Conservation (phyloP, 176 grass and related monocot genomes). For the Lolium multiflorum region DNA sequence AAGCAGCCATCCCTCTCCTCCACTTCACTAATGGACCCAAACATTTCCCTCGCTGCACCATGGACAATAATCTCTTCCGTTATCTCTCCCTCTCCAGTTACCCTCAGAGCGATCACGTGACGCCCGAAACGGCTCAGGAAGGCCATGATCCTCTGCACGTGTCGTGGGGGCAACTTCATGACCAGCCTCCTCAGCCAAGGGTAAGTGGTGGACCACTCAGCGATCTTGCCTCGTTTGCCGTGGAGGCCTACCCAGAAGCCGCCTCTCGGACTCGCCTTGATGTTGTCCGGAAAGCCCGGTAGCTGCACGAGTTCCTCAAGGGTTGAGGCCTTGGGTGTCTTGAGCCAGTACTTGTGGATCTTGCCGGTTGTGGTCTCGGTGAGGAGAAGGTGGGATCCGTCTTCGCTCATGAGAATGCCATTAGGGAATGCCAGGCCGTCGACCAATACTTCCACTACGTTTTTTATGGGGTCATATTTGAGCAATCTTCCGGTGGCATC, state of each 20-base stretch:
- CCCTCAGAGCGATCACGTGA: conserved; percentile 45
- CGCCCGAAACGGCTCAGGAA: conserved; percentile 20
- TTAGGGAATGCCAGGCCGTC: conserved; percentile 68
- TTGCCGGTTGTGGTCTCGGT: conserved; percentile 63
- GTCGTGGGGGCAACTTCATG: not conserved
- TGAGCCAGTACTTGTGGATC: conserved; percentile 60
- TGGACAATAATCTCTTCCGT: conserved; percentile 38
- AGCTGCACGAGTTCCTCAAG: conserved; percentile 49
- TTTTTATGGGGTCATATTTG: conserved; percentile 53
- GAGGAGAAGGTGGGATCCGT: conserved; percentile 59
- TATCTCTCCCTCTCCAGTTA: conserved; percentile 46
- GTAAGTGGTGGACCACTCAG: conserved; percentile 41
- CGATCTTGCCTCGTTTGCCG: conserved; percentile 51
- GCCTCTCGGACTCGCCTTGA: conserved; percentile 67
- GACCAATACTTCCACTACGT: conserved; percentile 47
- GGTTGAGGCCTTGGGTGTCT: not conserved
- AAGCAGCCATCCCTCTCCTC: conserved; percentile 55
- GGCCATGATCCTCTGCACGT: conserved; percentile 1
- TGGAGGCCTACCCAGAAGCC: conserved; percentile 69
- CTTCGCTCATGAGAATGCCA: conserved; percentile 58
- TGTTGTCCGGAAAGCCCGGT: conserved; percentile 63
- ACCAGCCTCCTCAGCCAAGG: conserved; percentile 39
- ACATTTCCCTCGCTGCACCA: not conserved
- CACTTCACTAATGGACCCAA: conserved; percentile 47
- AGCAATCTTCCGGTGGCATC: conserved; percentile 67